A percentile compares a stretch with the other conserved stretches of the same genome.
Conservation (phyloP, 352 stramenopile species). For the Phytophthora meadii region DNA sequence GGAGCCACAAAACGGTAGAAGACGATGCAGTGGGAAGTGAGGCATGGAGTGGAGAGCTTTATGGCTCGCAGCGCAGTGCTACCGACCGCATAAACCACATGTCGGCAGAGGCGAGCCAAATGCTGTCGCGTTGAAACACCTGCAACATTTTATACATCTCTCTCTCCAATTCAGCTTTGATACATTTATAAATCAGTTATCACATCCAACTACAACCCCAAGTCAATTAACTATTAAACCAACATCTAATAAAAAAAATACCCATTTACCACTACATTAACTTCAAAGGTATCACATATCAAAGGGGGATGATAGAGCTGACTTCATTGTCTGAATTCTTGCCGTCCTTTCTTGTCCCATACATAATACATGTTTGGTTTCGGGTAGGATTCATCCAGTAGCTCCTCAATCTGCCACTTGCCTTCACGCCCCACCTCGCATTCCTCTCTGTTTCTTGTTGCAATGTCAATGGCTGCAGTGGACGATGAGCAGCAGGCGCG, state of each 20-base stretch:
- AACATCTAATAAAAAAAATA: neutral
- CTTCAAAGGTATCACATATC: neutral
- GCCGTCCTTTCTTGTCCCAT: neutral
- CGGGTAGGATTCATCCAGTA: conserved; percentile 14
- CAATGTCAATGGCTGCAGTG: conserved; percentile 41
- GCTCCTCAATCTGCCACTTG: conserved; percentile 10
- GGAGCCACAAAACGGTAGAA: conserved; percentile 12
- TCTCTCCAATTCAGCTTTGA: neutral
- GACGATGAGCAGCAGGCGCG: conserved; percentile 66
- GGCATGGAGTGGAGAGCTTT: conserved; percentile 10
- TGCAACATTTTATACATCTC: neutral
- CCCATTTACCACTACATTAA: neutral
- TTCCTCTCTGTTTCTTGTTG: neutral
- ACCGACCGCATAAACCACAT: no score
- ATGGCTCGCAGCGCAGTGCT: neutral
- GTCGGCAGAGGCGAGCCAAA: conserved; percentile 24
- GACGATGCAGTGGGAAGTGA: conserved; percentile 7
- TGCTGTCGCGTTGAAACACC: conserved; percentile 12
- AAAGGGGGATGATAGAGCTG: conserved; percentile 17
- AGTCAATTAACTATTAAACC: no score
- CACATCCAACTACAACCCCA: neutral
- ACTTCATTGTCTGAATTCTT: conserved; percentile 22
- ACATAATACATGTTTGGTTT: neutral
- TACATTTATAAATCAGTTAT: neutral
- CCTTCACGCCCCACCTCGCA: conserved; percentile 6